These are phyloP conservation scores for Claviceps capensis DNA, from an alignment of 2,329 filamentous ascomycete species.

Conservation along the genomic window DNA sequence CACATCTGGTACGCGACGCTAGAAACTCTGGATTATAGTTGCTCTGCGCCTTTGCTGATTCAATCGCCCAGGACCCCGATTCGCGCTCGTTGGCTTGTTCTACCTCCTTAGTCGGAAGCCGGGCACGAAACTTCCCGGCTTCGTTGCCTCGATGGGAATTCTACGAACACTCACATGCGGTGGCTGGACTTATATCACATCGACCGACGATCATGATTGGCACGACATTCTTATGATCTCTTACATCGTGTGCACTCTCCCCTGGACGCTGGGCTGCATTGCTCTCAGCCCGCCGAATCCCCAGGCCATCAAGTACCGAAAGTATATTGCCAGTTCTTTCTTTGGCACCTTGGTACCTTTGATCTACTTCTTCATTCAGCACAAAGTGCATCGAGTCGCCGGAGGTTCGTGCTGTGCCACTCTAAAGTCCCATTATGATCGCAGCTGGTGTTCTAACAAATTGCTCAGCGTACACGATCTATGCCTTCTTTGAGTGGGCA, in stretches of 20 bases:
- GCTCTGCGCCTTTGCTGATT: constrained; percentile 1
- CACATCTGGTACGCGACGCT: constrained; percentile 54
- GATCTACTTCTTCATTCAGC: constrained; percentile 95
- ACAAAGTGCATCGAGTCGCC: constrained; percentile 88
- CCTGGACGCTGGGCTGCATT: constrained; percentile 88
- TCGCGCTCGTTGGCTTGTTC: constrained; percentile 81
- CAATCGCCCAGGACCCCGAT: constrained; percentile 57
- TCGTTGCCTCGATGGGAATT: constrained; percentile 65
- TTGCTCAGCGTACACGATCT: constrained; percentile 76
- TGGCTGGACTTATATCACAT: constrained; percentile 97
- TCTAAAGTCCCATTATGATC: too few relatives aligned
- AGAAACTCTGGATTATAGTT: neutral
- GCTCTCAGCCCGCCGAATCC: constrained; percentile 76
- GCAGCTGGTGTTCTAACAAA: neutral
- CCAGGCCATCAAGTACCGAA: constrained; percentile 74
- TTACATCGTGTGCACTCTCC: constrained; percentile 84
- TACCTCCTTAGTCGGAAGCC: constrained; percentile 75
- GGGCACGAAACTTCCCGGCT: constrained; percentile 62
- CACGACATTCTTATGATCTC: constrained; percentile 99
- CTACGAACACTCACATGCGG: constrained; percentile 88
- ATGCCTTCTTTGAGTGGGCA: constrained; percentile 96
- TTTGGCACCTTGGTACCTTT: constrained; percentile 83
- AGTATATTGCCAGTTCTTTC: constrained; percentile 69
- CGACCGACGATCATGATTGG: constrained; percentile 96
- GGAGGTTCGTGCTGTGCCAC: constrained; percentile 53